Evolutionary conservation across 1,139 yeast genomes (phyloP), one percentile per base, ranked within the genome.

Genomic region (Saccharomyces hybrid): DNA sequence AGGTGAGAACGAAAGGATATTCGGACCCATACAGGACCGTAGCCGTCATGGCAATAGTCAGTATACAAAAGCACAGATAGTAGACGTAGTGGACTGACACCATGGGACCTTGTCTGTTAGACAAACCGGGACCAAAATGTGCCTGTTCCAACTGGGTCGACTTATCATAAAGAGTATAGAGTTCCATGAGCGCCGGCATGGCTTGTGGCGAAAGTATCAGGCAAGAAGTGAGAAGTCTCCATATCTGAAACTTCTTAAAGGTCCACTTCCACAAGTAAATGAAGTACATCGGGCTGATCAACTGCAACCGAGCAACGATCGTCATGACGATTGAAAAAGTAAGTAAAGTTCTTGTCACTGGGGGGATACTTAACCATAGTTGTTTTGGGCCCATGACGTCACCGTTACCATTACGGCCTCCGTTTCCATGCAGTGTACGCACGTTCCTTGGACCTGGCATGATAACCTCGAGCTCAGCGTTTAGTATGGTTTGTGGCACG

Each of bases 191-290:
- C 2, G 68, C 66, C 14, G 61, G 61, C 61, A 65, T 57, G n/a
- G 65, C 58, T 23, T 56, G 59, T 26, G 56, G 50, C 14, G 65
- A 64, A 20, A 67, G 51, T 7, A 66, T 53, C 23, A 67, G 48
- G 26, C 59, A 64, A 6, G 67, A 55, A 5, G 69, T 65, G 49
- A 62, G 51, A 13, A 62, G 47, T 41, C 71, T 59, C 71, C 71
- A 67, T 26, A 64, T 28, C 52, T 64, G 67, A 28, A 56, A 55
- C 49, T 57, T 51, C 38, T 38, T 47, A 20, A 60, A 52, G 4
- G 56, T 53, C 29, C 58, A 59, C 32, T 54, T 47, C 57, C 63
- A 57, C 25, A 58, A 57, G 44, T 54, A 63, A 5, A 51, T 20
- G 2, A 63, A 31, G 25, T 55, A 50, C 11, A 55, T 57, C 25